phyloP scores from a whole-genome alignment of 163 green algal species.

The Volvox carteri region DNA sequence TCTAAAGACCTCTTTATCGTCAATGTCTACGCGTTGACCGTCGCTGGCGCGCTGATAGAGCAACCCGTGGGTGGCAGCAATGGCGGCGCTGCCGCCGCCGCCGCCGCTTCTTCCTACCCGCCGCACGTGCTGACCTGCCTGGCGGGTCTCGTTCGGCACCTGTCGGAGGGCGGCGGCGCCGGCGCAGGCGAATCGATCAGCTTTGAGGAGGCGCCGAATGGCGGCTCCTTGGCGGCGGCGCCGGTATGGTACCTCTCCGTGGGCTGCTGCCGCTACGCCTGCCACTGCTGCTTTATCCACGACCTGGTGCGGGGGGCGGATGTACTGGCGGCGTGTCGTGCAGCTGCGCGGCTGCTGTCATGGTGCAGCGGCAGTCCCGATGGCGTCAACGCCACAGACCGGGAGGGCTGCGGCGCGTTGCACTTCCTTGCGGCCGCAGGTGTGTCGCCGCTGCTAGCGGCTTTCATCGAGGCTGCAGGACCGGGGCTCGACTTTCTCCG shows the following conservation, averaged over 20 bases:
- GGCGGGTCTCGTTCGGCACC: constrained; percentile 48
- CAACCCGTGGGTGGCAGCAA: too few species aligned
- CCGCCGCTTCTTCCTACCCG: not conserved
- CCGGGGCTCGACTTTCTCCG: constrained; percentile 55
- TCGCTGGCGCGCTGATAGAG: constrained; percentile 6
- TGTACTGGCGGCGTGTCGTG: constrained; percentile 23
- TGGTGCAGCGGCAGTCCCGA: constrained; percentile 35
- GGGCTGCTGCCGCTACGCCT: constrained; percentile 63
- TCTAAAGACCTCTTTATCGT: constrained; percentile 52
- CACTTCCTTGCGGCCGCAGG: constrained; percentile 54
- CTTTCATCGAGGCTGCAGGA: constrained; percentile 40
- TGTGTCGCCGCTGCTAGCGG: constrained; percentile 30
- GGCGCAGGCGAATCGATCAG: not conserved
- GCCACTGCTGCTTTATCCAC: constrained; percentile 64
- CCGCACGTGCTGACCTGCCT: constrained; percentile 34
- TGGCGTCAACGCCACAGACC: constrained; percentile 42
- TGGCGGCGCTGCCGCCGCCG: not conserved
- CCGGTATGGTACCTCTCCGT: constrained; percentile 27
- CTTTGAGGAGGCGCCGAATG: constrained; percentile 26
- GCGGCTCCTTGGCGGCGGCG: not conserved
- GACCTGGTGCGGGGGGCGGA: constrained; percentile 36
- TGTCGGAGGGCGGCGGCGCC: constrained; percentile 53
- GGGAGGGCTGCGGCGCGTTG: constrained; percentile 34
- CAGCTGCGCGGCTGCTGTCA: not conserved
- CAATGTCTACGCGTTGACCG: constrained; percentile 36